Conservation (phyloP, 2,329 filamentous ascomycete genomes). For the Arthrobotrys pseudoclavata region DNA sequence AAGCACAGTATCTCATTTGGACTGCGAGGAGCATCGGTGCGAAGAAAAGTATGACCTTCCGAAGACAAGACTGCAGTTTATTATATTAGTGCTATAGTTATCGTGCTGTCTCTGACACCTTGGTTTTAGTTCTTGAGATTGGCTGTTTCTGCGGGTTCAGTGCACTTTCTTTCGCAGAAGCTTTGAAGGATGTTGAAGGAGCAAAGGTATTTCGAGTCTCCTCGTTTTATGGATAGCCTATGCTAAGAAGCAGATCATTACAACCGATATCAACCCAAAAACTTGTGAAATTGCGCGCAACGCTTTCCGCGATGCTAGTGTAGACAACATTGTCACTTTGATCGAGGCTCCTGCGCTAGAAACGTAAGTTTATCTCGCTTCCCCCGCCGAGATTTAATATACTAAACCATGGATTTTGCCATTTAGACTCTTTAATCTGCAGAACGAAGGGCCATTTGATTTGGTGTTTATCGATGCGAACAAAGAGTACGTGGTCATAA, state of each 20-base stretch:
- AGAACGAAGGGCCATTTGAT: constrained; percentile 62
- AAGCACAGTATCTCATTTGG: constrained; percentile 62
- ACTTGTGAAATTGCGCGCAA: constrained; percentile 30
- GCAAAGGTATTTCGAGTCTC: constrained; percentile 56
- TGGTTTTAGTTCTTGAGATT: constrained; percentile 64
- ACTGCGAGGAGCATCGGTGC: constrained; percentile 45
- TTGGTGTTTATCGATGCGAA: constrained; percentile 65
- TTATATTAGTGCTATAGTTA: no score
- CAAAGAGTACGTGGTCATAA: constrained; percentile 61
- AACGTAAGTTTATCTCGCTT: background rate
- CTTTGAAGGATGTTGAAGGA: constrained; percentile 61
- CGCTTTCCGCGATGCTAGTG: constrained; percentile 48
- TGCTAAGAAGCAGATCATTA: constrained; percentile 42
- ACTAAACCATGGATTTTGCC: background rate
- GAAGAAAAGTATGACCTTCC: constrained; percentile 47
- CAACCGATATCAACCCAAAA: constrained; percentile 50
- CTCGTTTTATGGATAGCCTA: background rate
- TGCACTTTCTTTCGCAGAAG: constrained; percentile 65
- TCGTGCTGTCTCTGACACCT: background rate
- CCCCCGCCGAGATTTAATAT: no score
- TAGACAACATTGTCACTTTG: constrained; percentile 45
- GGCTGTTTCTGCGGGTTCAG: constrained; percentile 65
- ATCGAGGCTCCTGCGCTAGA: constrained; percentile 51
- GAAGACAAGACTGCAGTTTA: background rate
- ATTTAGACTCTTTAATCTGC: background rate